Evolutionary conservation across 257 asterid species (phyloP).

Genomic region (Solanum etuberosum): DNA sequence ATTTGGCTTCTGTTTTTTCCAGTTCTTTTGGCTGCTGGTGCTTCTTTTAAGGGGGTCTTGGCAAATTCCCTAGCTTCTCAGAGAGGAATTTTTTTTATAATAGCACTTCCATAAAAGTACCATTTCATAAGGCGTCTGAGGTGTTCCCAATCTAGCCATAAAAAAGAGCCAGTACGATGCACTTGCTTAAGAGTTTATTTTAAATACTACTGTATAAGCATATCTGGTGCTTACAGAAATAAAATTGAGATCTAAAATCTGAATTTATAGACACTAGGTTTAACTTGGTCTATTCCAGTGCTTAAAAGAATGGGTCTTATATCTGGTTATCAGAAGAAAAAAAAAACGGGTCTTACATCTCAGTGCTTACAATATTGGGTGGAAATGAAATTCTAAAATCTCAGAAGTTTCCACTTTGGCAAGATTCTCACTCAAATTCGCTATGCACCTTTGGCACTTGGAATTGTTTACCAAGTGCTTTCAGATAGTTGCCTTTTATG

Average conservation of each 20-base stretch:
- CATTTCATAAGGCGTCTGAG: background rate
- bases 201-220: background rate
- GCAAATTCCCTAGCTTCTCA: background rate
- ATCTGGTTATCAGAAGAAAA: background rate
- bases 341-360: background rate
- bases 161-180: background rate
- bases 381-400: background rate
- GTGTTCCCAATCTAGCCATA: background rate
- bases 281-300: background rate
- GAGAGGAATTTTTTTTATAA: background rate
- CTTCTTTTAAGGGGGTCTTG: background rate
- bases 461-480: background rate
- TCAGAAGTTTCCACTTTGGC: background rate
- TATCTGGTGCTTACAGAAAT: background rate
- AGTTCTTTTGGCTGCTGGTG: background rate
- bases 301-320: background rate
- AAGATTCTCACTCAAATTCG: background rate
- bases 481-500: background rate
- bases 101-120: background rate
- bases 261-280: background rate
- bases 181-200: background rate
- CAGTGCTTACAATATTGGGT: background rate
- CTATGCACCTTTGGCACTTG: background rate
- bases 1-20: background rate
- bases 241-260: background rate